Conservation (phyloP, 306 rosid species). For the Begonia peltatifolia region DNA sequence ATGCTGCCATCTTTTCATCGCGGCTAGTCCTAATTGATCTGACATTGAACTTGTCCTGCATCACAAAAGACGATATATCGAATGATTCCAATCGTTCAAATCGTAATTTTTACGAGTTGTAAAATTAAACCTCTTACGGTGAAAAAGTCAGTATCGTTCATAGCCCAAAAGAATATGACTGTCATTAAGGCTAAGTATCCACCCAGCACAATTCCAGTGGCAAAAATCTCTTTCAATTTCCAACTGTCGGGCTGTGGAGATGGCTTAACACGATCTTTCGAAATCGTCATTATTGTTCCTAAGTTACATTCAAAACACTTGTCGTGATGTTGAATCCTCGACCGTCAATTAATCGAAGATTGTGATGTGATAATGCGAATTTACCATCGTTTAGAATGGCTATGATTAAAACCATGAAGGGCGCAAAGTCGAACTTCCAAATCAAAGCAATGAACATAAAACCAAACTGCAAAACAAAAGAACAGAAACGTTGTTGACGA, state of each 20-base stretch:
- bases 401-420: slow-evolving; percentile 93
- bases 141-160: slow-evolving; percentile 62
- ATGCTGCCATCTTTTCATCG: slow-evolving; percentile 83
- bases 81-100: too few relatives aligned
- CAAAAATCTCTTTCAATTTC: slow-evolving; percentile 90
- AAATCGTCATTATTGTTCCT: slow-evolving; percentile 99
- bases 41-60: slow-evolving; percentile 60
- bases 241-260: slow-evolving; percentile 97
- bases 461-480: slow-evolving; percentile 48
- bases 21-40: slow-evolving; percentile 14
- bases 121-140: slow-evolving; percentile 30
- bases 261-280: slow-evolving; percentile 96
- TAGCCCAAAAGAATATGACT: slow-evolving; percentile 77
- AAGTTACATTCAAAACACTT: slow-evolving; percentile 6
- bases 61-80: background rate
- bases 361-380: slow-evolving; percentile 1
- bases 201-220: slow-evolving; percentile 92
- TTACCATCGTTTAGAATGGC: slow-evolving; percentile 94
- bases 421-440: slow-evolving; percentile 93
- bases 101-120: background rate
- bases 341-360: background rate
- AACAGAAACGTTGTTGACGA: slow-evolving; percentile 5
- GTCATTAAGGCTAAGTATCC: slow-evolving; percentile 95
- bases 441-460: slow-evolving; percentile 94
- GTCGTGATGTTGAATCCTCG: slow-evolving; percentile 9